These are phyloP conservation scores for Candida xiaguanensis DNA, from an alignment of 805 yeast species.

Conservation along the genomic window DNA sequence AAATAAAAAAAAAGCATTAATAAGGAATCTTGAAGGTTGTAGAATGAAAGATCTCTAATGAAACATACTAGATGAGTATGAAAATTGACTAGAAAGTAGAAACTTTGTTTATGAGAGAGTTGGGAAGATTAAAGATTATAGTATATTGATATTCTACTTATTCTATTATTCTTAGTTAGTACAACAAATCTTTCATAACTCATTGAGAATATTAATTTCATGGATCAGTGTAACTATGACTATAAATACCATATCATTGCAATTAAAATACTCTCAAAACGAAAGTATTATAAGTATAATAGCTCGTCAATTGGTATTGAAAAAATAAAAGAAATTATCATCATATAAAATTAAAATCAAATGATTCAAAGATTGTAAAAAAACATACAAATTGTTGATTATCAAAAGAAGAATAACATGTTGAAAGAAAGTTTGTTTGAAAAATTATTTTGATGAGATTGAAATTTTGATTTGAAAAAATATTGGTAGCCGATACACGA, in stretches of 20 bases:
- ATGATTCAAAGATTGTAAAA: too few species aligned
- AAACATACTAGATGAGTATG: too few species aligned
- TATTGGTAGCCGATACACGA: not conserved
- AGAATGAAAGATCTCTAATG: too few species aligned
- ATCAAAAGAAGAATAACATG: too few species aligned
- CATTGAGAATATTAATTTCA: not conserved
- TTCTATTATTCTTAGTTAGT: too few species aligned
- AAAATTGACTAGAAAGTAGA: not conserved
- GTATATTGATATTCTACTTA: too few species aligned
- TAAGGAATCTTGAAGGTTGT: too few species aligned
- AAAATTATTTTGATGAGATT: not conserved
- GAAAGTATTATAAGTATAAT: slow-evolving; percentile 30
- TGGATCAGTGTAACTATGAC: slow-evolving; percentile 87
- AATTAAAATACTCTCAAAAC: slow-evolving; percentile 47
- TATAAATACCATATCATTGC: slow-evolving; percentile 62
- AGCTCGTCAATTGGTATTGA: slow-evolving; percentile 36
- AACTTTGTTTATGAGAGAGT: too few species aligned
- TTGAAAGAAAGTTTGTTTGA: too few species aligned
- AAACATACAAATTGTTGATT: not conserved
- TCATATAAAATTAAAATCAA: slow-evolving; percentile 17
- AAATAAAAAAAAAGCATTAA: slow-evolving; percentile 1
- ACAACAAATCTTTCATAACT: too few species aligned
- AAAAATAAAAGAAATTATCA: slow-evolving; percentile 30
- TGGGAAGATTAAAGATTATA: not conserved
- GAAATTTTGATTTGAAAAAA: not conserved